These are phyloP conservation scores for Pontederia crassipes DNA, from an alignment of 176 grass and related monocot species.

Conservation along the genomic window DNA sequence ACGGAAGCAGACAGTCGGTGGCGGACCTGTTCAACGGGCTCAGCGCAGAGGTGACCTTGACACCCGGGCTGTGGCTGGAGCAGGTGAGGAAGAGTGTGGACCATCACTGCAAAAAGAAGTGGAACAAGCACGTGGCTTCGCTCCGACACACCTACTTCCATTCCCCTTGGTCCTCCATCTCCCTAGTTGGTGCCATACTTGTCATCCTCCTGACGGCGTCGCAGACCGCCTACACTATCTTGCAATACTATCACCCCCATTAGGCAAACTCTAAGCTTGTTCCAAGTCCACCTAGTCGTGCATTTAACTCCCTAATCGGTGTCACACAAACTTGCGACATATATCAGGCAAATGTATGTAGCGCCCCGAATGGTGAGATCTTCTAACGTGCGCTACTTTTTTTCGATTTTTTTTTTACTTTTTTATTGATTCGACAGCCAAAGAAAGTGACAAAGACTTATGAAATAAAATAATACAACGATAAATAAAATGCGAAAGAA, in stretches of 20 bases:
- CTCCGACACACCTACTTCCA: slow-evolving; percentile 75
- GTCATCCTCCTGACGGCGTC: slow-evolving; percentile 43
- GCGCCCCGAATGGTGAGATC: too few species aligned
- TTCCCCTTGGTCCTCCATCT: slow-evolving; percentile 65
- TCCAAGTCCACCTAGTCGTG: too few species aligned
- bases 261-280: too few species aligned
- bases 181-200: slow-evolving; percentile 47
- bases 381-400: too few species aligned
- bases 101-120: slow-evolving; percentile 41
- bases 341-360: too few species aligned
- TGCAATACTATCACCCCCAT: slow-evolving; percentile 5
- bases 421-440: too few species aligned
- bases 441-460: too few species aligned
- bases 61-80: slow-evolving; percentile 38
- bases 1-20: slow-evolving; percentile 62
- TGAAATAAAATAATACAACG: too few species aligned
- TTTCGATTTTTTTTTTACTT: too few species aligned
- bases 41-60: slow-evolving; percentile 55
- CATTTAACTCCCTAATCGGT: neutral
- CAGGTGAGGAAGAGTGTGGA: slow-evolving; percentile 47
- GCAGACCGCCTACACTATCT: slow-evolving; percentile 57
- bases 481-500: too few species aligned
- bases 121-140: slow-evolving; percentile 66
- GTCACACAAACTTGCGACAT: too few species aligned
- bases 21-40: slow-evolving; percentile 66